Percentiles rank a stretch among this genome's conserved stretches.
Evolutionary conservation across 164 flowering plant species (phyloP).

Genomic region (Vitis rotundifolia): DNA sequence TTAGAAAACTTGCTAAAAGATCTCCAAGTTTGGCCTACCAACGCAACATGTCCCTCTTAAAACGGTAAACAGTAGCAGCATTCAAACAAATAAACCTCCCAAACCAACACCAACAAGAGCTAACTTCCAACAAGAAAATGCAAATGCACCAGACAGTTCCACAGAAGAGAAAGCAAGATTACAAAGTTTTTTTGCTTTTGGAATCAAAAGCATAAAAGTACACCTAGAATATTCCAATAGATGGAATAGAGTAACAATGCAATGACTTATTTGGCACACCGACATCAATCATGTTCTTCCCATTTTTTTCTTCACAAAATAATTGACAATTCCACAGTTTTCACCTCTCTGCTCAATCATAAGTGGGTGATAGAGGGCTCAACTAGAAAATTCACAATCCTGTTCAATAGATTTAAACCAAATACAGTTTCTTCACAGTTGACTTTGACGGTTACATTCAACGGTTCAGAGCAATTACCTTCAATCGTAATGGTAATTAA

Average conservation of each 20-base stretch:
- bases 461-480: conserved; percentile 78
- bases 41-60: background rate
- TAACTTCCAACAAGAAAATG: background rate
- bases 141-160: background rate
- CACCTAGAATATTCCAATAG: background rate
- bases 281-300: background rate
- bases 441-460: conserved; percentile 60
- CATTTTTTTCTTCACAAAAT: background rate
- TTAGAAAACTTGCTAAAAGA: background rate
- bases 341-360: background rate
- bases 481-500: conserved; percentile 61
- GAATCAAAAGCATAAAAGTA: background rate
- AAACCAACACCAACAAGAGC: background rate
- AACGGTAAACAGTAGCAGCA: background rate
- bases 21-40: background rate
- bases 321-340: conserved; percentile 1
- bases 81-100: background rate
- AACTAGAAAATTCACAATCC: conserved; percentile 61
- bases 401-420: conserved; percentile 85
- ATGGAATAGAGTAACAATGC: background rate
- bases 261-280: background rate
- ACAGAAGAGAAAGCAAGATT: background rate
- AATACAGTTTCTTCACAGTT: conserved; percentile 95
- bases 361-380: conserved; percentile 31
- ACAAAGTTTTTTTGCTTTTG: background rate